A percentile compares a stretch with the other conserved stretches of the same genome.
Evolutionary conservation across 75 land plant genomes (phyloP).

Genomic region (Chamaecyparis obtusa): DNA sequence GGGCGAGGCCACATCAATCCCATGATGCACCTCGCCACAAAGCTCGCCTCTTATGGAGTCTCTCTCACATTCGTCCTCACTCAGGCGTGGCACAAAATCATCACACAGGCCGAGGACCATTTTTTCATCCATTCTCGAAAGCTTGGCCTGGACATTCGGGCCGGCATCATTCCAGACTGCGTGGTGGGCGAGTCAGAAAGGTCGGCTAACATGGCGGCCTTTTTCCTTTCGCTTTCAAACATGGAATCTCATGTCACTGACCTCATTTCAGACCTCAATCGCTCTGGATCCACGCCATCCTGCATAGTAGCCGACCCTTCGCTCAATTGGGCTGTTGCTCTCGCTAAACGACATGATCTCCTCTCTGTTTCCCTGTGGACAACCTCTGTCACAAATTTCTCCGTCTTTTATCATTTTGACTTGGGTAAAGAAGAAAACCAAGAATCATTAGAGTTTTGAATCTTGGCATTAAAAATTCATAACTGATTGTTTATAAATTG

Average conservation of each 20-base stretch:
- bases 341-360: slow-evolving; percentile 23
- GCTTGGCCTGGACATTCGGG: background rate
- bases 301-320: slow-evolving; percentile 43
- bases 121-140: background rate
- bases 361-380: slow-evolving; percentile 28
- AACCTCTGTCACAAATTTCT: slow-evolving; percentile 18
- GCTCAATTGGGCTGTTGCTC: slow-evolving; percentile 32
- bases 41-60: slow-evolving; percentile 14
- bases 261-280: slow-evolving; percentile 22
- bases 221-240: background rate
- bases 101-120: background rate
- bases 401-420: slow-evolving; percentile 15
- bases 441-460: background rate
- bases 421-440: background rate
- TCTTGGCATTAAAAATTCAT: background rate
- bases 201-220: background rate
- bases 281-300: slow-evolving; percentile 8
- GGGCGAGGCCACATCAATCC: slow-evolving; percentile 36
- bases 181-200: background rate
- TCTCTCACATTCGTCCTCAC: slow-evolving; percentile 27
- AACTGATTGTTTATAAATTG: background rate
- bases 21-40: slow-evolving; percentile 27
- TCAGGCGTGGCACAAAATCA: background rate
- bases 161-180: background rate
- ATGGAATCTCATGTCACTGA: background rate